Evolutionary conservation across 345 rosid genomes (phyloP), one percentile per base, ranked within the genome.

Genomic region (Acer yangbiense): DNA sequence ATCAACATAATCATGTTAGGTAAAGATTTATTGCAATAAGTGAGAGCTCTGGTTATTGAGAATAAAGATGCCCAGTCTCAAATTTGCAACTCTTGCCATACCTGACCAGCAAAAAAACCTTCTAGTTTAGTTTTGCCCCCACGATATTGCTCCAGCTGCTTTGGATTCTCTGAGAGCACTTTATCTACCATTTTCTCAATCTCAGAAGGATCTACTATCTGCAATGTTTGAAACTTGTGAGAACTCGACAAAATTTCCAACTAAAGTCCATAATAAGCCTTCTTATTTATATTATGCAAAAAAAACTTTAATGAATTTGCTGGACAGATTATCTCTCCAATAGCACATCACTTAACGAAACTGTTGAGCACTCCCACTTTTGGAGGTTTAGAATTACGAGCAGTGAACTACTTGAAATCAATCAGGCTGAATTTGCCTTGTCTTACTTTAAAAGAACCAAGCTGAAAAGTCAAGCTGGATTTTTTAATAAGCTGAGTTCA

Each of bases 31-130:
- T 20, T 20, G 9, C 27, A 52, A 27, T 52, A 52, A 70, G 14
- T 25, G 17, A 27, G 9, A 52, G 46, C 69, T 46, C 27, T 64
- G 2, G 21, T 60, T 64, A 18, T 10, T 65, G 41, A 7, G 29
- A 35, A 3, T n/a, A 68, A 73, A 39, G 25, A 4, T 64, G 29
- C 39, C 16, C 57, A 0, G 43, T 20, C 46, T 73, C 44, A 57
- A 18, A 17, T 14, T 18, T 32, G 48, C 61, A 67, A 65, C 66
- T 41, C 25, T 46, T 73, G 69, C 41, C 25, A 68, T 88, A 93
- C 98, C 96, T 92, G 96, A 80, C 97, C 98, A 39, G 96, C 91
- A 81, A 95, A 95, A 85, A n/a, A 93, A 70, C 97, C 98, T 73
- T 93, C 92, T 69, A 95, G 85, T 85, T 93, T 93, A 17, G 94